These are phyloP conservation scores for Russula dissimulans DNA, from an alignment of 768 basidiomycete genomes.

Conservation along the genomic window DNA sequence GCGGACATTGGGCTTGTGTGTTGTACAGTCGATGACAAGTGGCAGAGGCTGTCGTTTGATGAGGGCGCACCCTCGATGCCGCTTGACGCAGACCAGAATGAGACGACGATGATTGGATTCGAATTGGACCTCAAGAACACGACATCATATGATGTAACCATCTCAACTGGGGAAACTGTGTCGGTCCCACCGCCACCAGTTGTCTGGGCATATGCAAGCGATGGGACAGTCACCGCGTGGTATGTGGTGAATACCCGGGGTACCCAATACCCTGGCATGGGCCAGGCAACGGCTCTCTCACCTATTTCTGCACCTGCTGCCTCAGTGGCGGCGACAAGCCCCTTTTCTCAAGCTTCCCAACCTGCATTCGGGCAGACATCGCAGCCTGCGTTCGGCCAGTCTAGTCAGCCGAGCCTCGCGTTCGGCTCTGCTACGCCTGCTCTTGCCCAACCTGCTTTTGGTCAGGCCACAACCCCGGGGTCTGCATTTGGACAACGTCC, in stretches of 20 bases:
- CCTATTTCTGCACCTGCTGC: conserved; percentile 2
- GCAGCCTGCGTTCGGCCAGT: conserved; percentile 21
- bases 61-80: conserved; percentile 52
- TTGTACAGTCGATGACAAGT: conserved; percentile 28
- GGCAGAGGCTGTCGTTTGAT: conserved; percentile 39
- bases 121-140: conserved; percentile 55
- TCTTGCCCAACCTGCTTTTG: conserved; percentile 8
- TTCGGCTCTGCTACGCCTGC: conserved; percentile 27
- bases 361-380: conserved; percentile 19
- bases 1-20: conserved; percentile 42
- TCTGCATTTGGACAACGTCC: conserved; percentile 15
- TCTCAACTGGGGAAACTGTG: conserved; percentile 33
- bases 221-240: conserved; percentile 73
- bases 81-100: conserved; percentile 56
- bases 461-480: conserved; percentile 6
- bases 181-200: conserved; percentile 47
- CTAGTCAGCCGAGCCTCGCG: neutral
- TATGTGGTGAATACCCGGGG: conserved; percentile 49
- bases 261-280: conserved; percentile 48
- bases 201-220: conserved; percentile 67
- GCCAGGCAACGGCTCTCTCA: conserved; percentile 6
- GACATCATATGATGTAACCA: conserved; percentile 30
- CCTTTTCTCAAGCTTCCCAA: conserved; percentile 13
- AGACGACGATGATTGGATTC: conserved; percentile 58
- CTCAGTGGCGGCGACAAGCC: neutral